Evolutionary conservation across 1,284 basidiomycete genomes (phyloP), one percentile per base, ranked within the genome.

Genomic region (Ceratobasidium sp.): DNA sequence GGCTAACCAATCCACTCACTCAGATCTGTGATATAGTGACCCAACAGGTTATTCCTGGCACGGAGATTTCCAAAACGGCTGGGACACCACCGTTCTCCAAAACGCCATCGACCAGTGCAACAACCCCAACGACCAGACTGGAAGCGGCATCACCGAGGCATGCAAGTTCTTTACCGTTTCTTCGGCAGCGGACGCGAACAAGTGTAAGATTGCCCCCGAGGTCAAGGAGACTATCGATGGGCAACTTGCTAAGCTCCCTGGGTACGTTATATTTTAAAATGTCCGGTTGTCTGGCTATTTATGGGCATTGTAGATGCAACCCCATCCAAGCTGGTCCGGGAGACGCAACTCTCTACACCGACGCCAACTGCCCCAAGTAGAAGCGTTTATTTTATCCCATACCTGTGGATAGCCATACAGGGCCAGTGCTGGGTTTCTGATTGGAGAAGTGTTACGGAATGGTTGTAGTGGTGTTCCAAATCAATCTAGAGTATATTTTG

Each of bases 91-190:
- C 16, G 48, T 23, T 1, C 71, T 55, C 18, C 84, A 86, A 76
- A 80, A 80, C 41, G 84, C 85, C 21, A 85, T 86, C 72, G 82
- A 85, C 77, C 75, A 82, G 30, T 87, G 85, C 78, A 80, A 84
- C 75, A 81, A 82, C 70, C 78, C 81, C 26, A 81, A 79, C 45
- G 79, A 82, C 73, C 76, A 79, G 12, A 83, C 82, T 1, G 78
- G 78, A 28, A 77, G 72, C 6, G 80, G 80, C 39, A 77, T 82
- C 18, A 81, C 84, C 1, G 82, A 82, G 60, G 81, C 82, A 1
- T 87, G 85, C 79, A 74, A 77, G 32, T 81, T 78, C 77, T 77
- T 79, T 1, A 58, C 76, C 18, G 72, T 67, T 18, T 2, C 9
- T 26, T 18, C 23, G n/a, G 34, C 52, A 10, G 50, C 59, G 3